Evolutionary conservation across 495 filamentous ascomycete genomes (phyloP).

Genomic region (Annulohypoxylon stygium): DNA sequence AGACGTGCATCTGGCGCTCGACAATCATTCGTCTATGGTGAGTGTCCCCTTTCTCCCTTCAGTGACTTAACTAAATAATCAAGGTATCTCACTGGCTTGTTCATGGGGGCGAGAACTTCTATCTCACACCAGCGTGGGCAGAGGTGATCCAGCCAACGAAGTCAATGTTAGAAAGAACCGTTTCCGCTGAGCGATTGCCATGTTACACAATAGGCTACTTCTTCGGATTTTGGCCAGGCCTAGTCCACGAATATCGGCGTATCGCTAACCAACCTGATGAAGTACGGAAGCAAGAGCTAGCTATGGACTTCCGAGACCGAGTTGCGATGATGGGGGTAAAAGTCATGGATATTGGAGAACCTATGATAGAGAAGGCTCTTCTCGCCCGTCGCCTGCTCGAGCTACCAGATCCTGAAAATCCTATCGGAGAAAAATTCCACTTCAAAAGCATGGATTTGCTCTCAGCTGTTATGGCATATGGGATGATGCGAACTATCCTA

Average conservation of each 20-base stretch:
- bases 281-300: conserved; percentile 8
- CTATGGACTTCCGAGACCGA: conserved; percentile 7
- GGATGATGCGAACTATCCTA: conserved; percentile 25
- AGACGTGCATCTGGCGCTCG: conserved; percentile 33
- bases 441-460: conserved; percentile 27
- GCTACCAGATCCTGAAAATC: conserved; percentile 9
- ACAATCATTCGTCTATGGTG: conserved; percentile 38
- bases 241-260: conserved; percentile 15
- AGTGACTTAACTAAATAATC: not conserved
- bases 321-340: conserved; percentile 1
- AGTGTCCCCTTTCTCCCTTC: not conserved
- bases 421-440: conserved; percentile 27
- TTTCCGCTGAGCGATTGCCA: conserved; percentile 19
- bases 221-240: conserved; percentile 31
- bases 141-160: conserved; percentile 2
- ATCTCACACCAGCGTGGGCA: conserved; percentile 27
- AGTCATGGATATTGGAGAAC: conserved; percentile 11
- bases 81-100: conserved; percentile 36
- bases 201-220: conserved; percentile 32
- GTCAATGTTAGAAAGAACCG: not conserved
- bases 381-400: conserved; percentile 10
- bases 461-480: conserved; percentile 26
- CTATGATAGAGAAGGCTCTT: conserved; percentile 3
- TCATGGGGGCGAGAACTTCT: conserved; percentile 34
- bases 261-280: conserved; percentile 21